Percentiles rank a stretch among this genome's conserved stretches.
Conservation (phyloP, 164 flowering plant species). For the Piper longum region DNA sequence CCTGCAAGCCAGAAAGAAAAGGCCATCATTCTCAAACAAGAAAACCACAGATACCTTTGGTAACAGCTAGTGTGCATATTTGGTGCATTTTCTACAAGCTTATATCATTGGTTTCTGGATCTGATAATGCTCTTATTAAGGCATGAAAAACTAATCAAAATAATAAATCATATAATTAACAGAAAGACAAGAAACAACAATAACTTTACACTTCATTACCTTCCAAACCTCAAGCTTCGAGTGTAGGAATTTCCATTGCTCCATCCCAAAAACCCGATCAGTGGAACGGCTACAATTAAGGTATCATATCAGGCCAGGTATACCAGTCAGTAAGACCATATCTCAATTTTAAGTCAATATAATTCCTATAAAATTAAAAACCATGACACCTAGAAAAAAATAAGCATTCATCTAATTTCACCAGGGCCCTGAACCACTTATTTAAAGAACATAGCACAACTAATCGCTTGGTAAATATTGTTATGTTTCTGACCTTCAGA, state of each 20-base stretch:
- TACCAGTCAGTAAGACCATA: not conserved
- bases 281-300: conserved; percentile 47
- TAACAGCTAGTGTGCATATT: not conserved
- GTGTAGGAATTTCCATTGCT: conserved; percentile 65
- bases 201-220: conserved; percentile 25
- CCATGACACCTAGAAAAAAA: not conserved
- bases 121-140: no score
- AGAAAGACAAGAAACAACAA: not conserved
- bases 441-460: no score
- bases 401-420: not conserved
- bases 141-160: not conserved
- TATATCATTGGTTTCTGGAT: not conserved
- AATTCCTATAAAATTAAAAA: not conserved
- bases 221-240: conserved; percentile 68
- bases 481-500: no score
- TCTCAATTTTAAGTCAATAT: not conserved
- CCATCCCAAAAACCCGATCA: conserved; percentile 66
- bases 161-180: not conserved
- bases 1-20: conserved; percentile 25
- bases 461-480: no score
- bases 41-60: not conserved
- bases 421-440: no score
- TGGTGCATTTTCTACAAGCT: not conserved
- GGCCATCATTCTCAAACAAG: not conserved
- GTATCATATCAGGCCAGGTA: conserved; percentile 1